These are phyloP conservation scores for rapeseed (Brassica napus) DNA, from an alignment of 345 rosid species.

Conservation along the genomic window DNA sequence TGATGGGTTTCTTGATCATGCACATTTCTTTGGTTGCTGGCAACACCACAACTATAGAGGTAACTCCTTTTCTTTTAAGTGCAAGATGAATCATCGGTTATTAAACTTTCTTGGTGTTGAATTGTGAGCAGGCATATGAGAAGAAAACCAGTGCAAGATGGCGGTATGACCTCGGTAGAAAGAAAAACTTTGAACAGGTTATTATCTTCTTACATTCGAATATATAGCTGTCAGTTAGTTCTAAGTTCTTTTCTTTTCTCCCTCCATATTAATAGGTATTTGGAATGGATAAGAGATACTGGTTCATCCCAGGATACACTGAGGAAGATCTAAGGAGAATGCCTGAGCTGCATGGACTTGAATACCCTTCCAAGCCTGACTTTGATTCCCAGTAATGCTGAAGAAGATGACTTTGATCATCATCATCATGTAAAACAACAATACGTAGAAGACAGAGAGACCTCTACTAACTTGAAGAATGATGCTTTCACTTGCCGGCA, in stretches of 20 bases:
- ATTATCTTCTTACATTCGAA: slow-evolving; percentile 8
- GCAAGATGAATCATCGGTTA: background rate
- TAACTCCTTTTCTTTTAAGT: background rate
- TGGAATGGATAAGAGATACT: slow-evolving; percentile 77
- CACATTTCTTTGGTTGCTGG: background rate
- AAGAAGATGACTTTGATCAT: background rate
- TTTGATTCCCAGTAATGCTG: slow-evolving; percentile 39
- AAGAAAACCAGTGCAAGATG: slow-evolving; percentile 87
- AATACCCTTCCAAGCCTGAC: slow-evolving; percentile 89
- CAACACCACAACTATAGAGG: slow-evolving; percentile 1
- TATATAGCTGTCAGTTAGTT: background rate
- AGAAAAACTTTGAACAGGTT: slow-evolving; percentile 93
- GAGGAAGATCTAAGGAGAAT: slow-evolving; percentile 86
- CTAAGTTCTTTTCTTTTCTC: background rate
- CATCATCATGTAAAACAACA: slow-evolving; percentile 18
- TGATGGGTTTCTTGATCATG: slow-evolving; percentile 7
- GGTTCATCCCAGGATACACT: slow-evolving; percentile 81
- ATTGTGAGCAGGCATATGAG: slow-evolving; percentile 79
- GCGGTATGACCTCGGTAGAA: slow-evolving; percentile 94
- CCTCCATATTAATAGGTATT: slow-evolving; percentile 82
- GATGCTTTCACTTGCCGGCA: slow-evolving; percentile 11
- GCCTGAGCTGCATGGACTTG: slow-evolving; percentile 91
- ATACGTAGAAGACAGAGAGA: slow-evolving; percentile 21
- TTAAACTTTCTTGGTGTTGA: slow-evolving; percentile 20
- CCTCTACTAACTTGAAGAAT: slow-evolving; percentile 28